A percentile compares a stretch with the other conserved stretches of the same genome.
phyloP scores from a whole-genome alignment of 1,284 basidiomycete species.

The Irpex rosettiformis region DNA sequence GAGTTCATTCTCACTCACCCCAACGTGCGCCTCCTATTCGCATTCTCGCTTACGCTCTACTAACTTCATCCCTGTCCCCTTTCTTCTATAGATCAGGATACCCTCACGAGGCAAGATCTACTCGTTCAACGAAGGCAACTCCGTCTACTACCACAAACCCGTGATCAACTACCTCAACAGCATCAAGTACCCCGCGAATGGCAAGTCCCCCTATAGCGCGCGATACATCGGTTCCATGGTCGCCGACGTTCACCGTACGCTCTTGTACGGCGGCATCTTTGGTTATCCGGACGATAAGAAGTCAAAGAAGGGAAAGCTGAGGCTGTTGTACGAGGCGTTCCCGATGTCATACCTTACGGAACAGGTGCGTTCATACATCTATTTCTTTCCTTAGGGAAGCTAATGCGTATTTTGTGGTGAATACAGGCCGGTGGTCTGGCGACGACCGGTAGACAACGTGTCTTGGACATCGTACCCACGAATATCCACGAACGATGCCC shows the following conservation, averaged over 20 bases:
- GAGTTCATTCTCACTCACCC: slow-evolving; percentile 99
- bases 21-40: slow-evolving; percentile 50
- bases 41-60: not conserved
- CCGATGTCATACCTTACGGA: slow-evolving; percentile 98
- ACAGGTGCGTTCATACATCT: slow-evolving; percentile 50
- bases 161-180: slow-evolving; percentile 88
- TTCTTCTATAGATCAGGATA: slow-evolving; percentile 72
- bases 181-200: slow-evolving; percentile 85
- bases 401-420: not conserved
- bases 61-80: not conserved
- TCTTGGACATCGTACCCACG: slow-evolving; percentile 90
- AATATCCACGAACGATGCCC: slow-evolving; percentile 91
- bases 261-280: slow-evolving; percentile 98
- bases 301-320: slow-evolving; percentile 92
- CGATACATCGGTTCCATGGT: slow-evolving; percentile 99
- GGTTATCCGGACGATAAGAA: slow-evolving; percentile 99
- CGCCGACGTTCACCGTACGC: slow-evolving; percentile 93
- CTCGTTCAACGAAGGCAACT: slow-evolving; percentile 99
- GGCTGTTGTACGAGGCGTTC: slow-evolving; percentile 97
- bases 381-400: not conserved
- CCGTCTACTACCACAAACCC: slow-evolving; percentile 89
- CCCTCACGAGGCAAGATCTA: slow-evolving; percentile 97
- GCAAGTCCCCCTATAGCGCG: slow-evolving; percentile 83
- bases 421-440: slow-evolving; percentile 92
- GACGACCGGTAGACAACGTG: slow-evolving; percentile 89